Evolutionary conservation across 140 eudicot species (phyloP).

Genomic region (Flaveria floridana): DNA sequence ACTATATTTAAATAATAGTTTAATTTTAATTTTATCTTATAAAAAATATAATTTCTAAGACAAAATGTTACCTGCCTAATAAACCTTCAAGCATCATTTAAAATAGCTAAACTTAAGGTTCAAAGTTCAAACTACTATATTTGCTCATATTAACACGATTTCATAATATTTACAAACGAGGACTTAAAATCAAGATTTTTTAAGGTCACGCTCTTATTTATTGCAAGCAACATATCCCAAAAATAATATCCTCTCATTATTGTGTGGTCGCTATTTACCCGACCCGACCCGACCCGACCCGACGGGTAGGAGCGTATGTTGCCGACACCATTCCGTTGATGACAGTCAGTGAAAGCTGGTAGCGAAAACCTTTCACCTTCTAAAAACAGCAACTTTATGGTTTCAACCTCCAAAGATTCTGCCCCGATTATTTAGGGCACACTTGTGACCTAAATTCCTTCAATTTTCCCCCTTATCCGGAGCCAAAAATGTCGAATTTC

Average conservation of each 20-base stretch:
- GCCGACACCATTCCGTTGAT: constrained; percentile 26
- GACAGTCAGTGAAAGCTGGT: neutral
- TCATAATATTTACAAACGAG: too few relatives aligned
- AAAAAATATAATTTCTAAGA: too few relatives aligned
- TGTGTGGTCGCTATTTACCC: neutral
- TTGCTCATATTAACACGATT: too few relatives aligned
- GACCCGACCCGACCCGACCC: neutral
- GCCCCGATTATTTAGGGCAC: constrained; percentile 35
- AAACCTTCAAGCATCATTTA: too few relatives aligned
- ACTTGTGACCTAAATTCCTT: neutral
- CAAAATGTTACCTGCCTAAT: too few relatives aligned
- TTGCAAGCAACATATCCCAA: neutral
- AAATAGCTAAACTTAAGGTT: too few relatives aligned
- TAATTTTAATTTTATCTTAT: too few relatives aligned
- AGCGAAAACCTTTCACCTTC: constrained; percentile 15
- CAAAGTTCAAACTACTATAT: too few relatives aligned
- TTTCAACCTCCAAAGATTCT: constrained; percentile 11
- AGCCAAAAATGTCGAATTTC: constrained; percentile 42
- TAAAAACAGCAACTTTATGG: constrained; percentile 22
- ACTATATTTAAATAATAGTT: too few relatives aligned
- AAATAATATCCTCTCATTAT: neutral
- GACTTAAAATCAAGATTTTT: too few relatives aligned
- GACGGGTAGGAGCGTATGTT: neutral
- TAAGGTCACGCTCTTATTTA: too few relatives aligned
- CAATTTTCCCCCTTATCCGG: neutral